Conservation (phyloP, 192 early-diverging fungal genomes). For the Entophlyctis helioformis region DNA sequence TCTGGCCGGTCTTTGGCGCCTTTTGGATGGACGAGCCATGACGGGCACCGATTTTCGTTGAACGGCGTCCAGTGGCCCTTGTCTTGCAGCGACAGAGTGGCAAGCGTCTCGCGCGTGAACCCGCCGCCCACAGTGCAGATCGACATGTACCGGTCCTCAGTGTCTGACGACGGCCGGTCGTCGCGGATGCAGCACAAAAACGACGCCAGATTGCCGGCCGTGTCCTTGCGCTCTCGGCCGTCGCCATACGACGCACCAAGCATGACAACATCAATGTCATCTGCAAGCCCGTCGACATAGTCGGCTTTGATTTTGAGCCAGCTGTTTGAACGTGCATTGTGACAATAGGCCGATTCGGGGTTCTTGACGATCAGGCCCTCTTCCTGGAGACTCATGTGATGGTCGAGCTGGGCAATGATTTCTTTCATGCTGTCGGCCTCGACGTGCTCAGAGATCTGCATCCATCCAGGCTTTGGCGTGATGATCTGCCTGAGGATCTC, state of each 20-base stretch:
- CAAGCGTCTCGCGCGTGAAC: constrained; percentile 46
- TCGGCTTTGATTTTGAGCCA: constrained; percentile 79
- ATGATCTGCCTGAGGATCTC: constrained; percentile 37
- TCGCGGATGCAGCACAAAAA: constrained; percentile 52
- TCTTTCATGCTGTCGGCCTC: constrained; percentile 41
- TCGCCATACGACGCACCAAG: constrained; percentile 52
- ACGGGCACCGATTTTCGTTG: constrained; percentile 27
- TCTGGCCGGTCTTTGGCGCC: constrained; percentile 58
- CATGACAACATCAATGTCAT: constrained; percentile 63
- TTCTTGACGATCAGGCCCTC: constrained; percentile 65
- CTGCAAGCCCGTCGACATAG: constrained; percentile 54
- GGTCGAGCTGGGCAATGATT: constrained; percentile 44
- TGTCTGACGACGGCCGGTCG: background rate
- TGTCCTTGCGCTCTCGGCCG: constrained; percentile 42
- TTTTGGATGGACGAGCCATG: constrained; percentile 37
- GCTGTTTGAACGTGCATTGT: constrained; percentile 27
- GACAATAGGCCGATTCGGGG: constrained; percentile 42
- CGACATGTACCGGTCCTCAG: constrained; percentile 16
- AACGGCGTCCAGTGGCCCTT: constrained; percentile 27
- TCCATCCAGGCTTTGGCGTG: constrained; percentile 30
- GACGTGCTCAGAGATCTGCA: constrained; percentile 42
- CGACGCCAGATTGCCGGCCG: constrained; percentile 36
- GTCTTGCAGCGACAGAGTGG: constrained; percentile 36
- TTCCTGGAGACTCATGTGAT: constrained; percentile 31
- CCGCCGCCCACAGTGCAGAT: constrained; percentile 66